Base-by-base conservation (phyloP, 2,329 filamentous ascomycete species). In the Magnaporthiopsis rhizophila region DNA sequence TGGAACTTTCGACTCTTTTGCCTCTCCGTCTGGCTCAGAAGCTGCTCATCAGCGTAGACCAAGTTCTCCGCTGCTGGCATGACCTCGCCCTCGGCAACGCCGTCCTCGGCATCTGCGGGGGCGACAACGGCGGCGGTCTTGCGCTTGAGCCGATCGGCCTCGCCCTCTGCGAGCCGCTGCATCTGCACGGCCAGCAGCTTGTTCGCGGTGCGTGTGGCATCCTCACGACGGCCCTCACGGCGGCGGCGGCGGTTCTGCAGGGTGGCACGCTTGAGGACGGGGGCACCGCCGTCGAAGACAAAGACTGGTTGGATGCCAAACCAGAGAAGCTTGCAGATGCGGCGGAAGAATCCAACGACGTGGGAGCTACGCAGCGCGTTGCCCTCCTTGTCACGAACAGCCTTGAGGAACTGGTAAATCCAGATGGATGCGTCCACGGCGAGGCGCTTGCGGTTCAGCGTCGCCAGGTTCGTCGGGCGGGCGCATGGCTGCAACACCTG, bases 361-460 rank as follows among this genome's bases (percentile, higher is more conserved):
- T 99, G 95, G 36, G 91, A 94, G 79, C 97, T 99, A 68, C 93
- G 91, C 63, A 99, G 82, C 1, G 95, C 95, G 73, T 99, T 97
- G 64, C 95, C 95, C 77, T 99, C 95, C 73, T 98, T 97, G 78
- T 99, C 95, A 71, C 95, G 93, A 13, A 99, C 95, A 12, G 96
- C 95, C 79, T 99, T 99, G 71, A 99, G 86, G 73, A 99, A 99
- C 74, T 99, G 95, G 81, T 99, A 99, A 71, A 99, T 98, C 95
- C 95, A 99, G 74, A 99, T 99, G 15, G 93, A 97, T 65, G 96
- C 95, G 78, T 99, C 95, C 69, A 99, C 92, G 60, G 95, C 96
- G 62, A 99, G 89, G 21, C 95, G 92, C 78, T 97, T 97, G 70
- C 90, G 91, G 76, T 98, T 98, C 66, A 99, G 87, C 18, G 94